phyloP scores from a whole-genome alignment of 2,329 filamentous ascomycete genomes.

The Colletotrichum endophyticum region DNA sequence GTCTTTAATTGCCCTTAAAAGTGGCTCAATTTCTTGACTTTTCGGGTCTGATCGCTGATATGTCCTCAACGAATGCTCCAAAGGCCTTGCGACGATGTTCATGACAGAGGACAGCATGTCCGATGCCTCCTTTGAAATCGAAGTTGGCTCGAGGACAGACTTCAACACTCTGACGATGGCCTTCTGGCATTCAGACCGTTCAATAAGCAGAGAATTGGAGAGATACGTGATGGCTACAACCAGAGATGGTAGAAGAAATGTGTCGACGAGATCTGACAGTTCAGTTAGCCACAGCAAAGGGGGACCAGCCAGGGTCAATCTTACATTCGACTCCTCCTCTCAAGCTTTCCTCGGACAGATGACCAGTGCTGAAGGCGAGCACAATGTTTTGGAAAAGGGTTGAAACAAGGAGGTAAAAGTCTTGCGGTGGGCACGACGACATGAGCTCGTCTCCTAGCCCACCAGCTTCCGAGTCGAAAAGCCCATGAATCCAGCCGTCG shows the following conservation, averaged over 20 bases:
- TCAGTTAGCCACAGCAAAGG: constrained; percentile 20
- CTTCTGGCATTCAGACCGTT: constrained; percentile 66
- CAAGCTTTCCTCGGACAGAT: constrained; percentile 71
- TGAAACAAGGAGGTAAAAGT: constrained; percentile 81
- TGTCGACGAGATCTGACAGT: constrained; percentile 71
- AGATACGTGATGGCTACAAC: constrained; percentile 77
- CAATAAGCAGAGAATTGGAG: constrained; percentile 71
- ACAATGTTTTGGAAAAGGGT: constrained; percentile 79
- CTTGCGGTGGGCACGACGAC: constrained; percentile 80
- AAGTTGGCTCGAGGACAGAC: constrained; percentile 72
- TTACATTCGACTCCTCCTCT: constrained; percentile 79
- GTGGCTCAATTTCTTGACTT: constrained; percentile 71
- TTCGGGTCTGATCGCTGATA: constrained; percentile 71
- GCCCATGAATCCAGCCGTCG: constrained; percentile 75
- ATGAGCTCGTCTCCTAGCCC: constrained; percentile 82
- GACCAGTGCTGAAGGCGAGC: constrained; percentile 68
- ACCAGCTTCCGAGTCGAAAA: constrained; percentile 76
- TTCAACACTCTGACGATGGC: constrained; percentile 75
- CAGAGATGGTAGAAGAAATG: constrained; percentile 79
- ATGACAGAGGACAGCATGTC: constrained; percentile 75
- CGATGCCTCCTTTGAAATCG: constrained; percentile 73
- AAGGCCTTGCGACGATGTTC: constrained; percentile 71
- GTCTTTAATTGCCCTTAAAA: constrained; percentile 69
- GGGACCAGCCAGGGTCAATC: constrained; percentile 29
- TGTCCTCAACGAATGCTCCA: constrained; percentile 70